Base-by-base conservation (phyloP, 1,139 yeast genomes). In the Suhomyces maxii region DNA sequence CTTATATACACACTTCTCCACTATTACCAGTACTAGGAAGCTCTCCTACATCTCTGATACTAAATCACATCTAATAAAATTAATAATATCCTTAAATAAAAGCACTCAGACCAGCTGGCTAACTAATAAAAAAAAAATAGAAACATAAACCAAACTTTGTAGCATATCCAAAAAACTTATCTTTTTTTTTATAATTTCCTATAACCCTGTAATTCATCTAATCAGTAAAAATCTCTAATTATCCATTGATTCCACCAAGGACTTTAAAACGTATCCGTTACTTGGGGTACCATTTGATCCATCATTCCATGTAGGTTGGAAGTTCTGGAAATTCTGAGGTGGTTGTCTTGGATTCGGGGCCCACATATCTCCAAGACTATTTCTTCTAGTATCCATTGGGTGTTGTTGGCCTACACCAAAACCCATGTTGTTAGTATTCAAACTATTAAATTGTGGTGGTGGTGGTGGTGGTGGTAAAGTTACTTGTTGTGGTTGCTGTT, bases 181-280 rank as follows among this genome's bases (percentile, higher is more conserved):
- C 6, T 7, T 28, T 28, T 28, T 18, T 18, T 18, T 18, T 18
- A 18, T 4, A 18, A 28, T 28, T 28, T 28, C 31, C 31, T 28
- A 28, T 9, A 28, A 28, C 31, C 31, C 9, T 11, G 23, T 18
- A 18, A 18, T 18, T 9, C 31, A 28, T 44, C 44, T 40, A 40
- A 39, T 32, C 26, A 36, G n/a, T 40, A 26, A 31, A 42, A 28
- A 33, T 28, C 8, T 44, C 53, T 52, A 59, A 38, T 67, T 71
- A 56, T 73, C 70, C 40, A 74, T 70, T 31, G 76, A 73, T 51
- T 74, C 77, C 44, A 73, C 78, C 53, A 74, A 67, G 26, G 76
- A 69, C 54, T 72, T 68, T 53, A 73, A 61, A 47, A 74, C 73
- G 53, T 68, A 67, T 44, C 65, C 63, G 48, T 71, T 76, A 25